Evolutionary conservation across 2,329 filamentous ascomycete genomes (phyloP).

Genomic region (Fusarium humuli): DNA sequence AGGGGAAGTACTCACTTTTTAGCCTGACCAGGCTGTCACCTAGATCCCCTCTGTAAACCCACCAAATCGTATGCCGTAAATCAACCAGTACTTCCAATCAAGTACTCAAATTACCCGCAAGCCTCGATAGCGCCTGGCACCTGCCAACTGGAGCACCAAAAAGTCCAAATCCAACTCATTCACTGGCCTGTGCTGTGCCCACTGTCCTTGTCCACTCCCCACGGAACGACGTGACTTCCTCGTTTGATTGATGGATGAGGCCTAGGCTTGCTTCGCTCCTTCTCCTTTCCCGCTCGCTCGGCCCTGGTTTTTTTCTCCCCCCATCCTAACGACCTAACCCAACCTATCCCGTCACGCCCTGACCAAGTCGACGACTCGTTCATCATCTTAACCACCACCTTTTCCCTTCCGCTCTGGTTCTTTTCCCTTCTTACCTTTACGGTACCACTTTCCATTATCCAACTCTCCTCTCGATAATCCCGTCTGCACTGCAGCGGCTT

Average conservation of each 20-base stretch:
- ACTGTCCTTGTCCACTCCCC: conserved; percentile 29
- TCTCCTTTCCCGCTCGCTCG: conserved; percentile 47
- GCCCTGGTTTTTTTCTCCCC: conserved; percentile 45
- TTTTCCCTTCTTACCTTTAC: conserved; percentile 23
- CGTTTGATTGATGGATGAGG: conserved; percentile 42
- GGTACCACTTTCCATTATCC: conserved; percentile 33
- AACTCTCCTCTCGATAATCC: conserved; percentile 28
- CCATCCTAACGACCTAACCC: conserved; percentile 32
- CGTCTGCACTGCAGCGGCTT: conserved; percentile 42
- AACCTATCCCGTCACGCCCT: conserved; percentile 40
- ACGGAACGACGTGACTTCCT: conserved; percentile 45
- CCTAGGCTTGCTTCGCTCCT: conserved; percentile 37
- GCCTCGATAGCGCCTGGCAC: conserved; percentile 33
- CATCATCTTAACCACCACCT: conserved; percentile 43
- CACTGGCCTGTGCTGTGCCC: conserved; percentile 43
- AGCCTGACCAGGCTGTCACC: conserved; percentile 28
- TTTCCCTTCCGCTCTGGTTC: conserved; percentile 14
- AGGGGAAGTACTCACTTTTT: conserved; percentile 30
- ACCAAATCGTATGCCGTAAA: not conserved
- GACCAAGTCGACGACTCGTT: conserved; percentile 41
- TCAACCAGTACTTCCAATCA: conserved; percentile 3
- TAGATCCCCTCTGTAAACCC: not conserved
- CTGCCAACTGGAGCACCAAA: conserved; percentile 42
- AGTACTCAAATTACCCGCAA: conserved; percentile 23
- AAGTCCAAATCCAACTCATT: conserved; percentile 13